These are phyloP conservation scores for Abortiporus biennis DNA, from an alignment of 1,284 basidiomycete species.

Conservation along the genomic window DNA sequence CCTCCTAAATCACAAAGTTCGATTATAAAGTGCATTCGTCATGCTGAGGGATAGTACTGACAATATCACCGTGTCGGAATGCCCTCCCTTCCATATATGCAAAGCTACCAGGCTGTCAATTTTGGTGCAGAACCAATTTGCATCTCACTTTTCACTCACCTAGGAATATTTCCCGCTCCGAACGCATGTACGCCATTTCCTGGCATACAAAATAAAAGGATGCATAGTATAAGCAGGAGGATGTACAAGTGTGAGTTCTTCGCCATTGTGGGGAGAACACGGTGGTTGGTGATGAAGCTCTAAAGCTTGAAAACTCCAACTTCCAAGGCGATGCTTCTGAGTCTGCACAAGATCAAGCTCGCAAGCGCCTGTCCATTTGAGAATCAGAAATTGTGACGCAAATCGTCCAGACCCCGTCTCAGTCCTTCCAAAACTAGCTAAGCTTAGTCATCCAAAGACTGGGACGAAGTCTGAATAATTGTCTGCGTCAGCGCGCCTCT, in stretches of 20 bases:
- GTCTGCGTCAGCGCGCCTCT: slow-evolving; percentile 10
- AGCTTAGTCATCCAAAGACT: no score
- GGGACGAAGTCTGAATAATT: no score
- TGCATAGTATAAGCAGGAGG: slow-evolving; percentile 41
- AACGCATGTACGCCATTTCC: slow-evolving; percentile 61
- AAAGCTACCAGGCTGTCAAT: slow-evolving; percentile 35
- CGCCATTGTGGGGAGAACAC: slow-evolving; percentile 13
- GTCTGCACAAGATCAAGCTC: slow-evolving; percentile 7
- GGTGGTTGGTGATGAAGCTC: neutral
- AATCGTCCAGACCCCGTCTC: no score
- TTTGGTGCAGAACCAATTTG: slow-evolving; percentile 4
- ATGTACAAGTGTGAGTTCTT: slow-evolving; percentile 20
- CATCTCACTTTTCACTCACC: slow-evolving; percentile 33
- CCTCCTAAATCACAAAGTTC: slow-evolving; percentile 44
- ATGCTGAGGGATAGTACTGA: slow-evolving; percentile 28
- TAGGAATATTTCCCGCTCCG: slow-evolving; percentile 73
- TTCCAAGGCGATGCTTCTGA: slow-evolving; percentile 5
- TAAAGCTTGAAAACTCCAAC: no score
- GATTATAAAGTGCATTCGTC: slow-evolving; percentile 2
- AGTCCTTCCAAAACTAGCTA: no score
- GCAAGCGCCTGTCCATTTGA: neutral
- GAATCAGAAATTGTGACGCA: neutral
- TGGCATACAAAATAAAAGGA: slow-evolving; percentile 54
- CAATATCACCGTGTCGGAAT: slow-evolving; percentile 84
- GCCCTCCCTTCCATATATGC: slow-evolving; percentile 75